Evolutionary conservation across 371 early-diverging fungal species (phyloP).

Genomic region (Ordospora pajunii): DNA sequence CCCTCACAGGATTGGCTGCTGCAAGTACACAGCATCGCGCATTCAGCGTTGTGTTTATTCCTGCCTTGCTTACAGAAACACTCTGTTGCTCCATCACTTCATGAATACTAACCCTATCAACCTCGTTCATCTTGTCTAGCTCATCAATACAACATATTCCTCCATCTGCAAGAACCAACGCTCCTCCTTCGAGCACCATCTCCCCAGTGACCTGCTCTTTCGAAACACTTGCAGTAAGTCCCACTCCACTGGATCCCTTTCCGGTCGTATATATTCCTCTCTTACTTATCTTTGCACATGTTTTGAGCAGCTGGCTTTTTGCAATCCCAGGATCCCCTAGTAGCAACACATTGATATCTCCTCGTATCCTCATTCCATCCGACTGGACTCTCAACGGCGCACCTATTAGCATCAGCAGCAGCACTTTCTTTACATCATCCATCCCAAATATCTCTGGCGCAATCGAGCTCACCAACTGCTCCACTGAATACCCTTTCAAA

Average conservation of each 20-base stretch:
- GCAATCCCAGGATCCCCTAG: constrained; percentile 76
- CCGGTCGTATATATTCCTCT: constrained; percentile 66
- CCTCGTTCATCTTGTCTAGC: constrained; percentile 78
- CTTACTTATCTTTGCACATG: constrained; percentile 46
- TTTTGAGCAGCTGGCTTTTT: constrained; percentile 69
- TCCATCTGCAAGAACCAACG: constrained; percentile 67
- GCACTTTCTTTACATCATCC: constrained; percentile 87
- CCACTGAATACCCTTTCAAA: constrained; percentile 22
- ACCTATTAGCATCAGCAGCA: constrained; percentile 83
- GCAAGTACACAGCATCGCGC: constrained; percentile 93
- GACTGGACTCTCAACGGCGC: constrained; percentile 83
- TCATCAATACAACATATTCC: constrained; percentile 73
- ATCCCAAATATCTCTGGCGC: constrained; percentile 94
- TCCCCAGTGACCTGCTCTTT: constrained; percentile 68
- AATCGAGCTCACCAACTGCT: constrained; percentile 71
- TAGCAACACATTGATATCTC: constrained; percentile 69
- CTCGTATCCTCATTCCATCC: constrained; percentile 73
- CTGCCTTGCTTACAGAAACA: constrained; percentile 95
- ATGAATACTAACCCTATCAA: constrained; percentile 85
- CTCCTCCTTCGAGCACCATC: constrained; percentile 69
- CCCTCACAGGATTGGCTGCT: constrained; percentile 88
- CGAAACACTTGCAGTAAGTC: constrained; percentile 66
- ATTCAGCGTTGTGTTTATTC: constrained; percentile 94
- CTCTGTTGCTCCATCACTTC: constrained; percentile 99
- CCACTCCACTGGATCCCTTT: constrained; percentile 68